Evolutionary conservation across 805 yeast genomes (phyloP), one percentile per base, ranked within the genome.

Genomic region (Wickerhamomyces ciferrii): DNA sequence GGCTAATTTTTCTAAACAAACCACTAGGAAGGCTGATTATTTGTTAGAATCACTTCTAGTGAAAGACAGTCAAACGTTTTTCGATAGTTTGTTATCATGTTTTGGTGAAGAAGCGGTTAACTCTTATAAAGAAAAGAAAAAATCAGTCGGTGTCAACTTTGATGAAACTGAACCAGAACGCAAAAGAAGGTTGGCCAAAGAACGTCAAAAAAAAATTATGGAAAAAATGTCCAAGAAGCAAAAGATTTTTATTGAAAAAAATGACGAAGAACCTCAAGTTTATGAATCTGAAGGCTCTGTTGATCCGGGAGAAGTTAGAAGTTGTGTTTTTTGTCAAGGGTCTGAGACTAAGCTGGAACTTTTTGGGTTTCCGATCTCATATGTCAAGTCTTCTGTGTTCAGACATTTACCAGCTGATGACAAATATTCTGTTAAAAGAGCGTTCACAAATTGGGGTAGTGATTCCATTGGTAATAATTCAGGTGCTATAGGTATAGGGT

Each of bases 191-290:
- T 45, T 76, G n/a, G 87, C 87, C 2, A 73, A 79, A 47, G 75
- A 76, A 50, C 72, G 88, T 45, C 85, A 80, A 56, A 76, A 75
- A 39, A 83, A 75, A 53, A 72, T 85, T 10, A 59, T 84, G 71
- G 75, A 72, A 24, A 83, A 77, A 55, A 79, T 86, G 71, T 76
- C 78, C 20, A 81, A 72, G 47, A 94, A 87, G 55, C 97, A 91
- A 60, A 75, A 79, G 20, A 78, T 71, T 62, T 92, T 92, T 63
- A 77, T 87, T 50, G 77, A 78, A 48, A 76, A 76, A 39, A 74
- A 79, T 50, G 66, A 59, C 6, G 42, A 46, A 49, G 83, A 75
- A 10, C 80, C 71, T 36, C 70, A 70, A 62, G 76, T 68, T 23
- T 65, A 59, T 21, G 43, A 36, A 10, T 37, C 37, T 15, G 43